Conservation (phyloP, 2,329 filamentous ascomycete species). For the Penicillium hordei region DNA sequence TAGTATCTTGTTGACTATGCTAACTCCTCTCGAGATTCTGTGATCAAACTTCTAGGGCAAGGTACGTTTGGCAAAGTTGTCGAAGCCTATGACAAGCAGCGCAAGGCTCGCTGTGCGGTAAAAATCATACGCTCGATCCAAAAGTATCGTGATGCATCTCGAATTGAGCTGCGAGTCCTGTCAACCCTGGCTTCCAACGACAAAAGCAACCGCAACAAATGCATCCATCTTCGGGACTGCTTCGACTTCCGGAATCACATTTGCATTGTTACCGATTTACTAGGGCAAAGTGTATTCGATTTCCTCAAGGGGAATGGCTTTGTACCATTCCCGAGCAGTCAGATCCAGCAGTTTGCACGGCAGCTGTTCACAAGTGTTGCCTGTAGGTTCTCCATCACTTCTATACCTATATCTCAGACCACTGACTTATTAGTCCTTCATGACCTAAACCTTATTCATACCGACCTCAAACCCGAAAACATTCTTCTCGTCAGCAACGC, state of each 20-base stretch:
- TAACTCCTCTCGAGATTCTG: slow-evolving; percentile 64
- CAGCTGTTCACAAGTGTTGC: slow-evolving; percentile 98
- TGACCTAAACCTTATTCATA: slow-evolving; percentile 96
- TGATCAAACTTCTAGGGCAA: slow-evolving; percentile 86
- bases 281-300: slow-evolving; percentile 97
- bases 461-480: slow-evolving; percentile 69
- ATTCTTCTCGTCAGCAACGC: slow-evolving; percentile 64
- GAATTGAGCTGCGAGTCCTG: slow-evolving; percentile 89
- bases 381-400: slow-evolving; percentile 63
- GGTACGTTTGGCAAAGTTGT: slow-evolving; percentile 99
- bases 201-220: slow-evolving; percentile 86
- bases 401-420: slow-evolving; percentile 2
- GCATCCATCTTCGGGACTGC: slow-evolving; percentile 93
- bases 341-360: slow-evolving; percentile 94
- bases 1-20: neutral
- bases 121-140: slow-evolving; percentile 98
- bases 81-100: slow-evolving; percentile 77
- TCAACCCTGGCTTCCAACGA: slow-evolving; percentile 92
- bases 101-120: slow-evolving; percentile 81
- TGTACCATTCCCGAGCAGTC: slow-evolving; percentile 95
- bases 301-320: slow-evolving; percentile 95
- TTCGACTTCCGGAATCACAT: slow-evolving; percentile 98
- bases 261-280: slow-evolving; percentile 73
- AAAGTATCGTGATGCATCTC: slow-evolving; percentile 93
- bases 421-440: slow-evolving; percentile 68